Evolutionary conservation across 2,329 filamentous ascomycete species (phyloP).

Genomic region (Fusarium bulbicola): DNA sequence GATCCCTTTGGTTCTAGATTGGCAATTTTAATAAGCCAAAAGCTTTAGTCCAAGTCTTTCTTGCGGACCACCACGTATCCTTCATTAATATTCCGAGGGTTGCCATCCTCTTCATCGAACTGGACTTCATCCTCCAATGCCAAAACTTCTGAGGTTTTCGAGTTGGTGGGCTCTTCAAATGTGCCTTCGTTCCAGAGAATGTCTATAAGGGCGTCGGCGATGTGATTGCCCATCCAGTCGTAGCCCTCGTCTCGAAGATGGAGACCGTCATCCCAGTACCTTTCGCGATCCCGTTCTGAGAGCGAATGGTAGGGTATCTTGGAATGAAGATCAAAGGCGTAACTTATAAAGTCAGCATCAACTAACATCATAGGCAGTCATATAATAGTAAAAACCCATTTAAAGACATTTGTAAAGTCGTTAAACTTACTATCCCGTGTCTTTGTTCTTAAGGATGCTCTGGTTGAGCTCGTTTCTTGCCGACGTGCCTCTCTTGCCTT

Average conservation of each 20-base stretch:
- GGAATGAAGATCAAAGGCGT: conserved; percentile 64
- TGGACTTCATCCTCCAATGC: conserved; percentile 20
- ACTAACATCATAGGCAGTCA: neutral
- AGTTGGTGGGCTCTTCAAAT: conserved; percentile 14
- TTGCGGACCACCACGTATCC: conserved; percentile 65
- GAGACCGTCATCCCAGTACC: conserved; percentile 69
- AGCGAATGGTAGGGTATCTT: conserved; percentile 65
- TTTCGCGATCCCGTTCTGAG: conserved; percentile 53
- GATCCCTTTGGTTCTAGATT: conserved; percentile 30
- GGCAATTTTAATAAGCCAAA: conserved; percentile 15
- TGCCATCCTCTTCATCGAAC: conserved; percentile 62
- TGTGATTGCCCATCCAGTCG: conserved; percentile 66
- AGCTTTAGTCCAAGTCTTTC: conserved; percentile 59
- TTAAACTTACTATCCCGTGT: conserved; percentile 61
- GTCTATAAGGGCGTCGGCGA: conserved; percentile 62
- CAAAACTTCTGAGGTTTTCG: neutral
- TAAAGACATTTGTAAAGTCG: too few species aligned
- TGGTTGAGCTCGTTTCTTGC: conserved; percentile 60
- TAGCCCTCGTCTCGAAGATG: conserved; percentile 69
- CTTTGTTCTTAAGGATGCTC: conserved; percentile 59
- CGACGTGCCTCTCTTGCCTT: conserved; percentile 42
- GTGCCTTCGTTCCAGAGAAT: conserved; percentile 52
- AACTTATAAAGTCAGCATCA: conserved; percentile 50
- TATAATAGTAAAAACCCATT: neutral
- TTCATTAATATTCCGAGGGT: conserved; percentile 56